Evolutionary conservation across 2,329 filamentous ascomycete genomes (phyloP), one percentile per base, ranked within the genome.

Genomic region (Berkeleyomyces basicola): DNA sequence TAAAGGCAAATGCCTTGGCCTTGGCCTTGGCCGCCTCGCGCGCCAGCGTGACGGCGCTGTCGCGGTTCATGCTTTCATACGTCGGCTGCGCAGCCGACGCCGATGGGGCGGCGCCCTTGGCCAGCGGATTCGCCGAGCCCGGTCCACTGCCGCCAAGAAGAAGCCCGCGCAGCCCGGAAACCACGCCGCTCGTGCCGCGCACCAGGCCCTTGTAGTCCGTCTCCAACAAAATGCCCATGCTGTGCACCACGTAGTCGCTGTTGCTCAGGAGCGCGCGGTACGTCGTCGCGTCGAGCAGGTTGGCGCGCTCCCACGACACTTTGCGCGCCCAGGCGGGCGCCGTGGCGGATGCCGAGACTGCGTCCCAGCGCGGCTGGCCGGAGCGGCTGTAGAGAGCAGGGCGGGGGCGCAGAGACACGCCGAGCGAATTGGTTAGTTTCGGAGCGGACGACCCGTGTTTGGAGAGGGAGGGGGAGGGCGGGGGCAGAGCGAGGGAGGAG

Each of bases 11-110:
- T 0, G 84, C 82, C 16, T 79, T 75, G 11, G 86, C 85, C 43
- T 82, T 78, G 65, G 83, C 82, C 42, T 75, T 75, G 36, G 80
- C 79, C 1, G 90, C 84, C 71, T 92, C 88, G 69, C 86, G 83
- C 11, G 92, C 93, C 11, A 96, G 79, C 62, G 86, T 81, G 65
- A 97, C 83, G 58, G 92, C 92, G 75, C 78, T 83, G 75, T 97
- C 92, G 63, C 93, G 82, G 75, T 99, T 99, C 90, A 99, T 96
- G 65, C 90, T 79, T 76, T 97, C 93, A 76, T 99, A 99, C 16
- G 92, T 96, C 55, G 77, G 80, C 72, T 88, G 84, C 10, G 57
- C 5, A 7, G 53, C 11, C 2, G 47, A 31, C 42, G 57, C 37
- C 9, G 60, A 33, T 3, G 63, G 23, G 14, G 62, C 14, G 1